These are phyloP conservation scores for Elsinoe ampelina DNA, from an alignment of 2,329 filamentous ascomycete species.

Conservation along the genomic window DNA sequence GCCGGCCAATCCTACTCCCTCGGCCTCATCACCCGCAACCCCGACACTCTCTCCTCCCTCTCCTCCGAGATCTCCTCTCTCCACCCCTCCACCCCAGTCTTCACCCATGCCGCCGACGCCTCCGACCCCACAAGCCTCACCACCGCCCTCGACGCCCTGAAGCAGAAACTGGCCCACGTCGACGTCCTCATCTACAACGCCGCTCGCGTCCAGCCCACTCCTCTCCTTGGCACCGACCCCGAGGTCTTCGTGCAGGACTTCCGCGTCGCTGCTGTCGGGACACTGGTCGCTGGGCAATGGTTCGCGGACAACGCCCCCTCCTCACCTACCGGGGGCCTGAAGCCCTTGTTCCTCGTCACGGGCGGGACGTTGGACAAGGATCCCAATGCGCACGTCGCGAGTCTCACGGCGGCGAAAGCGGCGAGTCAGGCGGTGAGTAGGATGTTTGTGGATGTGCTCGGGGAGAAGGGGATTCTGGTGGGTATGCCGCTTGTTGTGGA, in stretches of 20 bases:
- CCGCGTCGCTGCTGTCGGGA: background rate
- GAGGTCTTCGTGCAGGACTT: background rate
- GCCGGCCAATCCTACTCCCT: background rate
- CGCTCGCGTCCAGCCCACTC: background rate
- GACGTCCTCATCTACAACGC: constrained; percentile 11
- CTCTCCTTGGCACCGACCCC: background rate
- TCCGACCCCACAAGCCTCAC: background rate
- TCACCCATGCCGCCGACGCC: background rate
- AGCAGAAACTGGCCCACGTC: background rate
- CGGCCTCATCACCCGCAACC: constrained; percentile 5
- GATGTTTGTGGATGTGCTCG: background rate
- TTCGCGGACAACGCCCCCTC: background rate
- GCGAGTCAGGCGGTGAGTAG: constrained; percentile 3
- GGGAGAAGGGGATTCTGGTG: constrained; percentile 4
- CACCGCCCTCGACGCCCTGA: background rate
- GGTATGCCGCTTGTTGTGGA: constrained; percentile 9
- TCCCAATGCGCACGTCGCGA: background rate
- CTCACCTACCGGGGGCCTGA: background rate
- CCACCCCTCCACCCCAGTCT: background rate
- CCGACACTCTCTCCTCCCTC: background rate
- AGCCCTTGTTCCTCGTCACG: background rate
- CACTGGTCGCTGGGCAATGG: constrained; percentile 9
- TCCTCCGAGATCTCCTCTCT: background rate
- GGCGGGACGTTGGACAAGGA: constrained; percentile 5
- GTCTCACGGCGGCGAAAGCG: constrained; percentile 1